Evolutionary conservation across 768 basidiomycete species (phyloP), one percentile per base, ranked within the genome.

Genomic region (Pisolithus tinctorius): DNA sequence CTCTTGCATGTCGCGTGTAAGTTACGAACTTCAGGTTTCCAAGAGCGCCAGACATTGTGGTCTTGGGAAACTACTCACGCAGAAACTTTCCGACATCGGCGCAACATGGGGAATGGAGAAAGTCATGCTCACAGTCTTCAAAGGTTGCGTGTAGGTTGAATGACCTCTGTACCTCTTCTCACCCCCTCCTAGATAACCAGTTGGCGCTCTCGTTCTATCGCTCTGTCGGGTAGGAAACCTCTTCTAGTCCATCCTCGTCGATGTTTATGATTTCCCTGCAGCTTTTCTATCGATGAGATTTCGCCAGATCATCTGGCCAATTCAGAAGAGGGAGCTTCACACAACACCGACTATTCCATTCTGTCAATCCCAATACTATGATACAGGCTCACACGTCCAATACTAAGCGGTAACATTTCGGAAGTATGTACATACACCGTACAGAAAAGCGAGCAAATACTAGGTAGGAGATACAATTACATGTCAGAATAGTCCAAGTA

Each of bases 11-110:
- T 40, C 30, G 11, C 26, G 7, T 10, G 9, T 27, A 51, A 92
- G 89, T 62, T 93, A 93, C 61, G 90, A 93, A 47, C 66, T 91
- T 4, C 89, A 93, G 59, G 76, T 91, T 2, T 65, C 71, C 0
- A 45, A 65, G 36, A 42, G 57, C 1, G 65, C 59, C 13, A 77
- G 74, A 53, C 71, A 83, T 4, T 63, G 62, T 26, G 87, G 89
- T 2, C 64, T 88, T 1, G 90, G 89, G 0, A 77, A 66, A 52
- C 58, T 64, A 20, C 62, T 92, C 45, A 71, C 83, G 62, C 65
- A 71, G 3, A 64, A 67, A 20, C 65, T 92, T 17, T 66, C 67
- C 20, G 66, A 66, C 7, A 75, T 91, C 14, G 82, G 78, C 6
- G 59, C 58, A 13, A 62, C 58, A 38, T 86, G 75, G 69, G 53